phyloP scores from a whole-genome alignment of 208 protist genomes.

The Leishmania arabica region DNA sequence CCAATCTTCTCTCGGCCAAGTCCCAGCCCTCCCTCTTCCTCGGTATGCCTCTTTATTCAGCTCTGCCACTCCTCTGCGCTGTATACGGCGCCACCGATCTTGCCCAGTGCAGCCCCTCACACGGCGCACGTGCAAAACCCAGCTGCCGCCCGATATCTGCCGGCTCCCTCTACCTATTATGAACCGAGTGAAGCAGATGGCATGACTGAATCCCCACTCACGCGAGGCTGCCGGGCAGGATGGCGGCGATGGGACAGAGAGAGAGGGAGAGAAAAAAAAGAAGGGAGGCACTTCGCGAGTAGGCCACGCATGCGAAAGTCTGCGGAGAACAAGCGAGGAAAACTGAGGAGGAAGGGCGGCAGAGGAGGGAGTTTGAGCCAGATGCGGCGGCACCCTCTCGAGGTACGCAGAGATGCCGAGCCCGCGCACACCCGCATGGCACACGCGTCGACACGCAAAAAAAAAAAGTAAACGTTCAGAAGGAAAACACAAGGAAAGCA shows the following conservation, averaged over 20 bases:
- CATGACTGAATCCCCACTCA: background rate
- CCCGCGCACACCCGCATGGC: background rate
- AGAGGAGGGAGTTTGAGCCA: background rate
- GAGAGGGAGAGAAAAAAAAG: background rate
- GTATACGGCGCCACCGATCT: background rate
- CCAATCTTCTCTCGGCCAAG: background rate
- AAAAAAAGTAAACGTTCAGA: background rate
- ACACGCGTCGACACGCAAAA: background rate
- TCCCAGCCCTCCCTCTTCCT: background rate
- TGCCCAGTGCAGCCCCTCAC: background rate
- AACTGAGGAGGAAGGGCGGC: background rate
- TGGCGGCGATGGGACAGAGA: background rate
- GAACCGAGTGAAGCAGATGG: background rate
- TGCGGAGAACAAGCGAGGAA: background rate
- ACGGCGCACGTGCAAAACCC: background rate
- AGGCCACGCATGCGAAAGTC: background rate
- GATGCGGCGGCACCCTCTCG: background rate
- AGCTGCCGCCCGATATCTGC: background rate
- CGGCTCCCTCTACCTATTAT: no score
- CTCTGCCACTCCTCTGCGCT: background rate
- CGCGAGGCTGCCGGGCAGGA: background rate
- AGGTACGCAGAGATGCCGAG: background rate
- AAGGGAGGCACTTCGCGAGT: background rate
- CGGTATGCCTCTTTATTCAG: background rate
- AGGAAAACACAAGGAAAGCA: background rate